Base-by-base conservation (phyloP, 1,139 yeast genomes). In the Scheffersomyces lignicola region DNA sequence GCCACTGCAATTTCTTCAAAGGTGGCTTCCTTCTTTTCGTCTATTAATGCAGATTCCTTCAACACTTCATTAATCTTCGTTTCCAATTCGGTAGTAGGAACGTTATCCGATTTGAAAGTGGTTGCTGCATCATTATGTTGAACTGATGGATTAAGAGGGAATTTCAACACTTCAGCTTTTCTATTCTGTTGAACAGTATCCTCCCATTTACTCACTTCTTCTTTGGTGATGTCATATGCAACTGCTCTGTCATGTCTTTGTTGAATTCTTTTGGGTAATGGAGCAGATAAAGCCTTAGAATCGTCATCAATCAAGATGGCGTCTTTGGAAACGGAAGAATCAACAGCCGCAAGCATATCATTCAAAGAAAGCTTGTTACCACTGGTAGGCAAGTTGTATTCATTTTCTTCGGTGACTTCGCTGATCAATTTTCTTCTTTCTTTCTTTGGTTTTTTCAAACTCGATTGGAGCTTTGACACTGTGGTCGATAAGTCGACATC, bases 1-100 rank as follows among this genome's bases (percentile, higher is more conserved):
- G 94, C 88, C n/a, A 83, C 76, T 10, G 88, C 92, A 29, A 88
- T 75, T 40, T 90, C 89, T 58, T 92, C 97, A 58, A 89, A 90
- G 3, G 86, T 80, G 8, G 92, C 79, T 50, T 84, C 87, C 47
- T 80, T 78, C 47, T 76, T 74, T 34, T 87, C 94, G 54, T 87
- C 95, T 2, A 71, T 65, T 37, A 89, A 62, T 1, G 85, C 73
- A 15, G 95, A 84, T 35, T 78, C 72, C 28, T 73, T 65, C 36
- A 92, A 69, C 4, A 90, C 69, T 7, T 62, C 59, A 34, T 80
- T 74, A 31, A 92, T 78, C 44, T 78, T 81, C 44, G 66, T 61
- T 53, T 92, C 97, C 38, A 89, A 65, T 32, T 77, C 89, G 17
- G 78, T 80, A 20, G 72, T 51, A 2, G 81, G 76, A 15, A 58